A percentile compares a stretch with the other conserved stretches of the same genome.
Conservation (phyloP, 331 rosid genomes). For the Ulmus americana region DNA sequence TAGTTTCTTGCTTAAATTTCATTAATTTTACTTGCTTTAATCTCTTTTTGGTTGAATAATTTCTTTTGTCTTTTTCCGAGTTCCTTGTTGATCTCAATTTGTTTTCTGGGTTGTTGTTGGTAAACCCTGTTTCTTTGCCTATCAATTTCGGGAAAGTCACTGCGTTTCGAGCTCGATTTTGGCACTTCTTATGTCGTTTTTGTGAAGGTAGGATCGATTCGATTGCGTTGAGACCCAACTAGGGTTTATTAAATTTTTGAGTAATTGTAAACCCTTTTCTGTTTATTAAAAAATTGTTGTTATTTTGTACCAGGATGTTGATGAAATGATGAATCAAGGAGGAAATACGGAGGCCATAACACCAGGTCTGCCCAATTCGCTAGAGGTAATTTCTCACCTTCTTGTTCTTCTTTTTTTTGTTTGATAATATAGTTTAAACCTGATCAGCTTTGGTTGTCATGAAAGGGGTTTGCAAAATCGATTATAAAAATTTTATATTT, state of each 20-base stretch:
- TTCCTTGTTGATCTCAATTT: conserved; percentile 39
- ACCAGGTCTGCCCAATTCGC: conserved; percentile 43
- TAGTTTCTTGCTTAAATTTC: conserved; percentile 11
- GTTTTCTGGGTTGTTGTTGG: conserved; percentile 24
- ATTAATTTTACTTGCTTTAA: background rate
- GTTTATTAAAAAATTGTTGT: conserved; percentile 11
- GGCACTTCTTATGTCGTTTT: background rate
- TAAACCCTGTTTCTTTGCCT: conserved; percentile 15
- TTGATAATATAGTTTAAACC: background rate
- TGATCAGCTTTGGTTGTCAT: background rate
- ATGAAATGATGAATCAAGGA: conserved; percentile 68
- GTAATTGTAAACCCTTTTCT: background rate
- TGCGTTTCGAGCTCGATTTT: conserved; percentile 5
- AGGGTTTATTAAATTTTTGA: conserved; percentile 40
- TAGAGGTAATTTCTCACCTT: conserved; percentile 50
- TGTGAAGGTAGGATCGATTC: conserved; percentile 37
- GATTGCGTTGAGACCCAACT: conserved; percentile 26
- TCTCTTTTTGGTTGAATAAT: background rate
- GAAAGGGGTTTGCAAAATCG: background rate
- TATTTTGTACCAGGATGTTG: conserved; percentile 39
- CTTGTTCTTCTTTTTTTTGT: background rate
- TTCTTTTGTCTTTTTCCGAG: conserved; percentile 1
- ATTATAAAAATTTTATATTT: background rate
- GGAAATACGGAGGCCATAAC: conserved; percentile 66
- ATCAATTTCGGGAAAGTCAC: conserved; percentile 13